Conservation (phyloP, 2,329 filamentous ascomycete genomes). For the Colletotrichum trifolii region DNA sequence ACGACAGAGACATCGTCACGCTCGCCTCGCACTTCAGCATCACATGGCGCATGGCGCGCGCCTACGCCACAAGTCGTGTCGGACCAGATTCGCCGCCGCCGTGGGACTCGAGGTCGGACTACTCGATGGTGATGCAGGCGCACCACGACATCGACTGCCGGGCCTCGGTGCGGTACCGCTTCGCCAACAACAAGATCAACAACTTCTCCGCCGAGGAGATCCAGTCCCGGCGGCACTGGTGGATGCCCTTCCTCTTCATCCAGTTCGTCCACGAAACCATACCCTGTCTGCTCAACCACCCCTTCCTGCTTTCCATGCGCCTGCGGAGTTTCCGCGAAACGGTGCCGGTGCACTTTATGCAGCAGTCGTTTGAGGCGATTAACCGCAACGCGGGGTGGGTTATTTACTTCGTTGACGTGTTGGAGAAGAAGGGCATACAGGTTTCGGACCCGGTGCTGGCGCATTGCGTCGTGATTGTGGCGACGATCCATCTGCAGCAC, state of each 20-base stretch:
- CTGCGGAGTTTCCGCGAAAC: conserved; percentile 62
- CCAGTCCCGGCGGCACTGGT: conserved; percentile 59
- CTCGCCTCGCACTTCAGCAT: conserved; percentile 57
- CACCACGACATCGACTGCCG: conserved; percentile 64
- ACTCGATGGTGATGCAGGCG: conserved; percentile 59
- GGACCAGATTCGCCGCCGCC: conserved; percentile 51
- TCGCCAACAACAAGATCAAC: conserved; percentile 58
- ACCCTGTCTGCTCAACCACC: conserved; percentile 64
- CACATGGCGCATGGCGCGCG: conserved; percentile 58
- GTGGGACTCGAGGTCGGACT: conserved; percentile 62
- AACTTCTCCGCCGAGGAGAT: conserved; percentile 54
- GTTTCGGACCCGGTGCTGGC: conserved; percentile 49
- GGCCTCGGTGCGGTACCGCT: conserved; percentile 62
- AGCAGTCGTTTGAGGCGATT: conserved; percentile 63
- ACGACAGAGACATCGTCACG: conserved; percentile 54
- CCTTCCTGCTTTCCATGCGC: conserved; percentile 62
- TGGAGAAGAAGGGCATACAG: conserved; percentile 54
- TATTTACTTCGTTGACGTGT: conserved; percentile 60
- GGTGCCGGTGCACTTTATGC: conserved; percentile 65
- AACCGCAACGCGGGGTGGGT: conserved; percentile 64
- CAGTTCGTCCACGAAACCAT: conserved; percentile 65
- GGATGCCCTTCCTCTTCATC: conserved; percentile 63
- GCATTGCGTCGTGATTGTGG: conserved; percentile 62
- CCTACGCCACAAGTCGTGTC: conserved; percentile 58
- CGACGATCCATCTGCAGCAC: conserved; percentile 64